Evolutionary conservation across 2,329 filamentous ascomycete species (phyloP).

Genomic region (Davidsoniella neocaledoniae): DNA sequence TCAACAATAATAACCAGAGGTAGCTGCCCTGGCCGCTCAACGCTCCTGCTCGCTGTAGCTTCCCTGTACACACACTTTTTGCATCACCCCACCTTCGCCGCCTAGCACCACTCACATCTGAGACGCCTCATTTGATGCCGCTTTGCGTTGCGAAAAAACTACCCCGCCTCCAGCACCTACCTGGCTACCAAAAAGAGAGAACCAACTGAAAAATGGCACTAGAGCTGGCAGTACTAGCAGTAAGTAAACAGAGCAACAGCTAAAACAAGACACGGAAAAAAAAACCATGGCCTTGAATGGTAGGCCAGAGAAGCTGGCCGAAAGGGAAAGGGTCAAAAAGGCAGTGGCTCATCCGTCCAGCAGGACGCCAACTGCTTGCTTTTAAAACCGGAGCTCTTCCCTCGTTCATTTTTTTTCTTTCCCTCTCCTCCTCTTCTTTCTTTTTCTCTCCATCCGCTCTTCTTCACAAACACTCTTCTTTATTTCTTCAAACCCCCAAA

Average conservation of each 20-base stretch:
- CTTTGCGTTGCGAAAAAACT: not conserved
- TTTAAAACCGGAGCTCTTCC: slow-evolving; percentile 4
- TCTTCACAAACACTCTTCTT: not conserved
- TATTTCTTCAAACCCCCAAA: slow-evolving; percentile 3
- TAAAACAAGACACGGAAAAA: no score
- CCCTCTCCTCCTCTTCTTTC: not conserved
- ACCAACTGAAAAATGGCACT: no score
- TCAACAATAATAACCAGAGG: no score
- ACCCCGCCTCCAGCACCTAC: no score
- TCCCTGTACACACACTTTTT: slow-evolving; percentile 4
- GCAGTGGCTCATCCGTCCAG: not conserved
- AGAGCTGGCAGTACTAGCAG: no score
- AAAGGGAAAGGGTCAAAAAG: not conserved
- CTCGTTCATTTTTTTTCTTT: slow-evolving; percentile 1
- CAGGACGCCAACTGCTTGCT: not conserved
- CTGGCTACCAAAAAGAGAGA: no score
- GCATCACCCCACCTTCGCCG: slow-evolving; percentile 6
- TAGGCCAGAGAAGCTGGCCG: not conserved
- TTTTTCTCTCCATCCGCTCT: slow-evolving; percentile 1
- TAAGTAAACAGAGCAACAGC: no score
- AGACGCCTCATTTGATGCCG: slow-evolving; percentile 5
- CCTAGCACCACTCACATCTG: slow-evolving; percentile 2
- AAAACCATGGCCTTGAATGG: no score
- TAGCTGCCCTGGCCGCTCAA: no score
- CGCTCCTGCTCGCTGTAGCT: no score